These are phyloP conservation scores for Phylloporus arenicola DNA, from an alignment of 768 basidiomycete genomes.

Conservation along the genomic window DNA sequence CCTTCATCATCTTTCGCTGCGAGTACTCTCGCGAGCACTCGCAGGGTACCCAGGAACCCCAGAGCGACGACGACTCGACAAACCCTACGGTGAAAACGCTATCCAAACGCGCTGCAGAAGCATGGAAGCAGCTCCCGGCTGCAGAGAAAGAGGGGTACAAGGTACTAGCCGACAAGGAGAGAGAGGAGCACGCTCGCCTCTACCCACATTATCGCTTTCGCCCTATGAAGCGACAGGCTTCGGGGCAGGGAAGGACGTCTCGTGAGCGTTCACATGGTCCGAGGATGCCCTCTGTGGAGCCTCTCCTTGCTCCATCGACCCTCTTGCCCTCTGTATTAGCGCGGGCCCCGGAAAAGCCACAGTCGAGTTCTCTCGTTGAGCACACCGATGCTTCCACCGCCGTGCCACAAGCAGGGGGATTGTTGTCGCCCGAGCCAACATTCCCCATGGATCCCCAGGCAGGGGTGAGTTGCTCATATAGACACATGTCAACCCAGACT, in stretches of 20 bases:
- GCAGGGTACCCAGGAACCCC: slow-evolving; percentile 32
- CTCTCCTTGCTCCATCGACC: neutral
- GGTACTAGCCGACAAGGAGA: slow-evolving; percentile 49
- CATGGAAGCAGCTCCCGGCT: slow-evolving; percentile 57
- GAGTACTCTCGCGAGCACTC: slow-evolving; percentile 49
- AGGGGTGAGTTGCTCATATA: slow-evolving; percentile 7
- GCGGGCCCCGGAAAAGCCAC: slow-evolving; percentile 1
- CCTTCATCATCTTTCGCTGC: slow-evolving; percentile 71
- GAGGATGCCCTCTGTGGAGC: slow-evolving; percentile 2
- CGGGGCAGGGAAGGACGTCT: slow-evolving; percentile 13
- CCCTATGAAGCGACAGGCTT: slow-evolving; percentile 41
- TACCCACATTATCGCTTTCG: slow-evolving; percentile 63
- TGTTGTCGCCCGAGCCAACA: neutral
- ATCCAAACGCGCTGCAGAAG: slow-evolving; percentile 71
- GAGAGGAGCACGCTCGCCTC: slow-evolving; percentile 47
- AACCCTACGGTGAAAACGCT: slow-evolving; percentile 45
- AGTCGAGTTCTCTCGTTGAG: slow-evolving; percentile 3
- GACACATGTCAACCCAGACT: neutral
- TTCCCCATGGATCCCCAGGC: neutral
- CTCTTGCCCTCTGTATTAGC: slow-evolving; percentile 16
- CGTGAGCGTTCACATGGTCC: slow-evolving; percentile 10
- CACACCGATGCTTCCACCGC: neutral
- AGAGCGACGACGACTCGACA: slow-evolving; percentile 21
- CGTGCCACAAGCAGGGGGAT: neutral
- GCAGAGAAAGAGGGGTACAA: slow-evolving; percentile 48